phyloP scores from a whole-genome alignment of 1,139 yeast genomes.

The Saccharomycopsis hybrid region DNA sequence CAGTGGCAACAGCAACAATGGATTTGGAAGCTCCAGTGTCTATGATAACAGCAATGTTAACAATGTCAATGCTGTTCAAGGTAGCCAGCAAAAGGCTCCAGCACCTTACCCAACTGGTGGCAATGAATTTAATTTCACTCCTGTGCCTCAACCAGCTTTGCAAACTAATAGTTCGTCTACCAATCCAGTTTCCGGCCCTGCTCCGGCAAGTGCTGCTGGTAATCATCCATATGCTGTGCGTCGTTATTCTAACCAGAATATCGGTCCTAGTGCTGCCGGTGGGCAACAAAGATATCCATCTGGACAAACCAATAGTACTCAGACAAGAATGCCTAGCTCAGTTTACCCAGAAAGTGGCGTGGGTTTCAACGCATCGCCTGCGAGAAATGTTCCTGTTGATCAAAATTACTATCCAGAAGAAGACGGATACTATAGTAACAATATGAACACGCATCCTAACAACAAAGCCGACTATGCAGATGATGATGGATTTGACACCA shows the following conservation, averaged over 20 bases:
- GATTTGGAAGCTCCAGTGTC: too few species aligned
- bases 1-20: slow-evolving; percentile 13
- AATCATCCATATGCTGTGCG: background rate
- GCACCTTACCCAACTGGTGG: slow-evolving; percentile 9
- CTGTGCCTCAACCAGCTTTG: slow-evolving; percentile 2
- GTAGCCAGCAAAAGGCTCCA: slow-evolving; percentile 1
- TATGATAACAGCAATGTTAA: too few species aligned
- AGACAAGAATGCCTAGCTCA: slow-evolving; percentile 8
- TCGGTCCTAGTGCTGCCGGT: too few species aligned
- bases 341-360: slow-evolving; percentile 11
- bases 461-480: slow-evolving; percentile 7
- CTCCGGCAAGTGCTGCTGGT: too few species aligned
- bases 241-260: background rate
- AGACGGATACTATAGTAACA: slow-evolving; percentile 7
- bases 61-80: slow-evolving; percentile 3
- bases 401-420: background rate
- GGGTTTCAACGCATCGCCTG: background rate
- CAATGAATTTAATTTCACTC: slow-evolving; percentile 11
- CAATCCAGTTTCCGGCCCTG: background rate
- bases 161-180: too few species aligned
- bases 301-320: background rate
- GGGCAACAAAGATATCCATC: background rate
- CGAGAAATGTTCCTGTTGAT: too few species aligned
- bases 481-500: slow-evolving; percentile 22
- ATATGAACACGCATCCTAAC: background rate